Base-by-base conservation (phyloP, 1,284 basidiomycete species). In the Pyrrhoderma lamaoense region DNA sequence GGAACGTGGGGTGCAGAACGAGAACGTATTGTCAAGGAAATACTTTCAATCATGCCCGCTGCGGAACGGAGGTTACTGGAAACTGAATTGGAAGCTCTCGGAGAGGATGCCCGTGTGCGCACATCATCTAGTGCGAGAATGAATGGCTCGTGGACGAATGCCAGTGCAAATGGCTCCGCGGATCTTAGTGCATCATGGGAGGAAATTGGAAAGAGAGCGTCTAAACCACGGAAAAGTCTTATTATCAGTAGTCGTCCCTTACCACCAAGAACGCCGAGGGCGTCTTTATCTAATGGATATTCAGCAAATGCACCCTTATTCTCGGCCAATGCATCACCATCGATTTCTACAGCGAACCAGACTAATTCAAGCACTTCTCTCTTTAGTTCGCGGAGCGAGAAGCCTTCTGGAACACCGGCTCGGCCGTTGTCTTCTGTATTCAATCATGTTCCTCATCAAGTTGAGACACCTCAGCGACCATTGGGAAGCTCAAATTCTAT, bases 21-120 rank as follows among this genome's bases (percentile, higher is more conserved):
- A 21, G 73, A 76, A 18, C 75, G 80, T 57, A 85, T 87, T 73
- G 79, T 92, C 49, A 74, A 80, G 43, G 81, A 84, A 39, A 70
- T 86, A 49, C 70, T 83, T 54, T 68, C 72, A 2, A 70, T 78
- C 0, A 70, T 88, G 52, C 80, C 85, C 0, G 67, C 70, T 2
- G 74, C 77, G 0, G 84, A 87, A 59, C 69, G 77, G 21, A 64
- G 65, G 21, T 59, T 77, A n/a, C 63, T 81, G 0, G 79, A 82
- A 57, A 64, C 68, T 9, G 75, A 79, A 51, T 63, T 82, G 3
- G 72, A 70, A 42, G 63, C 65, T 25, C 60, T 62, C 40, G 50
- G 35, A 8, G 51, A 31, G n/a, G 43, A 45, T 21, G 40, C 51
- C 5, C 45, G 47, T 14, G 34, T 25, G 8, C 49, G 44, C 9